These are phyloP conservation scores for Tephrocybe sp. DNA, from an alignment of 768 basidiomycete genomes.

Conservation along the genomic window DNA sequence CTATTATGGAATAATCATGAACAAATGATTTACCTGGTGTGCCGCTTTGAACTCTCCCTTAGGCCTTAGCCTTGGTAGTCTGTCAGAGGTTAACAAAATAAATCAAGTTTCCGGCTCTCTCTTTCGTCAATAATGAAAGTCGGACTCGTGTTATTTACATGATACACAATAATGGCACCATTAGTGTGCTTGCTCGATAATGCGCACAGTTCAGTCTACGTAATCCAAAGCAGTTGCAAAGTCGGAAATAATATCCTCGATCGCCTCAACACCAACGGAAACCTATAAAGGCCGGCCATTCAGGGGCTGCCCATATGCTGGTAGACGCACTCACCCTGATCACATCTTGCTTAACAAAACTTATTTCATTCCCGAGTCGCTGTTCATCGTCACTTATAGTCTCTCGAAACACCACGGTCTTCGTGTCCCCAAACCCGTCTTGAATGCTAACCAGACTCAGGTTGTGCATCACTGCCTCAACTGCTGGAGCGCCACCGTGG, in stretches of 20 bases:
- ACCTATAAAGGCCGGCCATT: not conserved
- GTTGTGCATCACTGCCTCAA: not conserved
- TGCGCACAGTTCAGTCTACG: not conserved
- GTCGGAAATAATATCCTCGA: constrained; percentile 1
- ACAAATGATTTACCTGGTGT: no score
- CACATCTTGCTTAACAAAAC: not conserved
- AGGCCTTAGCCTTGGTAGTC: no score
- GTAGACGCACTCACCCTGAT: not conserved
- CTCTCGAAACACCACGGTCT: not conserved
- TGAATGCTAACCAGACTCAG: not conserved
- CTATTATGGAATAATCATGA: not conserved
- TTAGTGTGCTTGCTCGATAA: no score
- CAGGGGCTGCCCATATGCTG: not conserved
- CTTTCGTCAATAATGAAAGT: no score
- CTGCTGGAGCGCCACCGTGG: not conserved
- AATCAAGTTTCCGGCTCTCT: no score
- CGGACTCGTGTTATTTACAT: no score
- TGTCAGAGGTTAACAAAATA: no score
- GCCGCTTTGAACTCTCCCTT: no score
- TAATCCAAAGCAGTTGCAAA: not conserved
- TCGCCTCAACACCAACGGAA: not conserved
- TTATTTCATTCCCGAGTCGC: not conserved
- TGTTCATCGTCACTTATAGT: not conserved
- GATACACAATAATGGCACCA: no score
- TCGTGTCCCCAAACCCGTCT: not conserved